These are phyloP conservation scores for Solanum rostratum DNA, from an alignment of 257 asterid species.

Conservation along the genomic window DNA sequence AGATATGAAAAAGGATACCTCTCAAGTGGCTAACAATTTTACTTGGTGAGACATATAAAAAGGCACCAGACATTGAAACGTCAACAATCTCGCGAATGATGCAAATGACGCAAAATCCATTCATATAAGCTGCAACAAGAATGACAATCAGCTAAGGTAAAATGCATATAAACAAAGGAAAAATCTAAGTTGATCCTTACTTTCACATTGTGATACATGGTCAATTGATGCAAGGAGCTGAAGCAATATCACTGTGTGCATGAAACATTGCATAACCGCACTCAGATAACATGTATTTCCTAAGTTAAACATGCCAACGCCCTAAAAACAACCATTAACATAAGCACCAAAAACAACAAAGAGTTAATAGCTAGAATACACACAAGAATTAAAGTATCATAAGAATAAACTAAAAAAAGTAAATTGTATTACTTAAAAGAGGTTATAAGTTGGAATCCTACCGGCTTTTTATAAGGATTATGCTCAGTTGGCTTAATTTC, in stretches of 20 bases:
- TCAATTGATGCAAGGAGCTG: conserved; percentile 21
- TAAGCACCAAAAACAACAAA: not conserved
- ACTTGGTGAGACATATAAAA: conserved; percentile 23
- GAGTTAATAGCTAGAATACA: too few species aligned
- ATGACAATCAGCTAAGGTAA: conserved; percentile 16
- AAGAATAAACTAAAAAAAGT: too few species aligned
- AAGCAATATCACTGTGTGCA: conserved; percentile 63
- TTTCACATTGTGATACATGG: conserved; percentile 15
- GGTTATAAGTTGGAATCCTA: not conserved
- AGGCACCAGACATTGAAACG: conserved; percentile 17
- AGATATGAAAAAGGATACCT: conserved; percentile 45
- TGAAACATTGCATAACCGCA: conserved; percentile 69
- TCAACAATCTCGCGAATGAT: conserved; percentile 34
- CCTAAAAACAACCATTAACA: not conserved
- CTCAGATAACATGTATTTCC: conserved; percentile 87
- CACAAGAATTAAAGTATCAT: not conserved
- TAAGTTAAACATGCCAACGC: conserved; percentile 18
- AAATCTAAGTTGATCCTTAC: conserved; percentile 20
- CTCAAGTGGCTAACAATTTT: conserved; percentile 44
- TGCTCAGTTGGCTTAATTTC: too few species aligned
- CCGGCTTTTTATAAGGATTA: too few species aligned
- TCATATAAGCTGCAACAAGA: conserved; percentile 25
- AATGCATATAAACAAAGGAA: not conserved
- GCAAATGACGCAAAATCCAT: conserved; percentile 34
- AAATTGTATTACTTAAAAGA: too few species aligned